Base-by-base conservation (phyloP, 2,329 filamentous ascomycete genomes). In the Lithohypha guttulata region DNA sequence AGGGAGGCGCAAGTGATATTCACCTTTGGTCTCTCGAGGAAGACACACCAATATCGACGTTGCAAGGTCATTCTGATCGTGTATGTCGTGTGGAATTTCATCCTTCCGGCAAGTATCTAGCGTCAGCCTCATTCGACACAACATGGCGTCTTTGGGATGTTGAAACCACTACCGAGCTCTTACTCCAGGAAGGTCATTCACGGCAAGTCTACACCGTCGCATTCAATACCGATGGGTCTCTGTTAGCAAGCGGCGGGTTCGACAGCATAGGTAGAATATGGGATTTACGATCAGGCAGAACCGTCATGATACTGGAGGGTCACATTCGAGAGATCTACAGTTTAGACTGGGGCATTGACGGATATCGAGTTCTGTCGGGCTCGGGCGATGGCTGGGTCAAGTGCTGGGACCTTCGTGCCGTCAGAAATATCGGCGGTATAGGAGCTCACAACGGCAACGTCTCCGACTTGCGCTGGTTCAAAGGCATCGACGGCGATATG, bases 71-170 rank as follows among this genome's bases (percentile, higher is more conserved):
- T 55, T 79, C 75, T 3, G 83, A 82, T 39, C 79, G 91, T 45
- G 86, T 98, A 6, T 94, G 86, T 53, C 77, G 89, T 41, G 81
- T 93, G 9, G 91, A 94, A 43, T 94, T 96, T 55, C 91, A 98
- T 51, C 91, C 91, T 0, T 93, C 84, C 0, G 89, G 89, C 3
- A 73, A 73, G 45, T 96, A 89, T 54, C 68, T 96, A 4, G 91
- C 89, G 4, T 94, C 87, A 1, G 91, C 91, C 5, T 94, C 86
- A 0, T 91, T 91, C 53, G 91, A 98, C 57, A 94, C 86, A 2
- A 94, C 91, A 0, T 98, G 91, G 91, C 77, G 89, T 30, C 68
- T 98, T 22, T 98, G 91, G 89, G 89, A 96, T 57, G 77, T 96
- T 1, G 79, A 84, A 50, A 91, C 81, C 0, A 84, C 78, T 0